These are phyloP conservation scores for Scenedesmus sp. DNA, from an alignment of 163 green algal genomes.

Conservation along the genomic window DNA sequence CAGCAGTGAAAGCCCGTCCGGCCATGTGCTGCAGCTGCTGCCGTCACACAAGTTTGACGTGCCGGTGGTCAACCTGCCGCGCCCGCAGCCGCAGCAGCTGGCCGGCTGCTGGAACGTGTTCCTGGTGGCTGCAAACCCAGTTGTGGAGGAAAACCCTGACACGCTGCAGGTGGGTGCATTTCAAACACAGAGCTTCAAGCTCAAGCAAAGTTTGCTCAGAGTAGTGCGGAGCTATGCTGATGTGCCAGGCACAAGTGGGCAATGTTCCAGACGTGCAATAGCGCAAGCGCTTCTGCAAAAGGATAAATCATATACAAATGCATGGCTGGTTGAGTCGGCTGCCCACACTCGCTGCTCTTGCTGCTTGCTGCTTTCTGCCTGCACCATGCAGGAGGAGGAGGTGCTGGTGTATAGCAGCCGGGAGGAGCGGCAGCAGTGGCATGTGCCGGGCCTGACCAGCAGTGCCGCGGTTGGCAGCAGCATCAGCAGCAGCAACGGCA, in stretches of 20 bases:
- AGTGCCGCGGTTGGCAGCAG: constrained; percentile 42
- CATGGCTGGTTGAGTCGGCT: background rate
- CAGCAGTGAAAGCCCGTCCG: background rate
- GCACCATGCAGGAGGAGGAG: constrained; percentile 21
- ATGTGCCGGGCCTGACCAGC: constrained; percentile 40
- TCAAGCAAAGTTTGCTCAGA: no score
- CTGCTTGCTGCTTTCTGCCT: background rate
- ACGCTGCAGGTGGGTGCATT: constrained; percentile 49
- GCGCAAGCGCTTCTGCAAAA: no score
- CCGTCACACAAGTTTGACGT: constrained; percentile 25
- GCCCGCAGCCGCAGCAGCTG: constrained; percentile 55
- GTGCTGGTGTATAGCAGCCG: constrained; percentile 62
- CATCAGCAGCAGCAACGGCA: constrained; percentile 1
- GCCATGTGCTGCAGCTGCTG: constrained; percentile 11
- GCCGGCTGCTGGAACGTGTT: constrained; percentile 67
- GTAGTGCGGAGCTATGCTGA: no score
- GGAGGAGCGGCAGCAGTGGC: constrained; percentile 68
- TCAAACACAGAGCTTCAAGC: background rate
- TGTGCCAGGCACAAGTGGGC: no score
- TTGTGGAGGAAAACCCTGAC: constrained; percentile 62
- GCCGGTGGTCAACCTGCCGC: constrained; percentile 46
- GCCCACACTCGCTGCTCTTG: background rate
- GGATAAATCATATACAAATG: no score
- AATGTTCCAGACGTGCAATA: no score
- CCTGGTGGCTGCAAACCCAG: constrained; percentile 46